Evolutionary conservation across 1,139 yeast species (phyloP), one percentile per base, ranked within the genome.

Genomic region (Magnusiomyces fungicola): DNA sequence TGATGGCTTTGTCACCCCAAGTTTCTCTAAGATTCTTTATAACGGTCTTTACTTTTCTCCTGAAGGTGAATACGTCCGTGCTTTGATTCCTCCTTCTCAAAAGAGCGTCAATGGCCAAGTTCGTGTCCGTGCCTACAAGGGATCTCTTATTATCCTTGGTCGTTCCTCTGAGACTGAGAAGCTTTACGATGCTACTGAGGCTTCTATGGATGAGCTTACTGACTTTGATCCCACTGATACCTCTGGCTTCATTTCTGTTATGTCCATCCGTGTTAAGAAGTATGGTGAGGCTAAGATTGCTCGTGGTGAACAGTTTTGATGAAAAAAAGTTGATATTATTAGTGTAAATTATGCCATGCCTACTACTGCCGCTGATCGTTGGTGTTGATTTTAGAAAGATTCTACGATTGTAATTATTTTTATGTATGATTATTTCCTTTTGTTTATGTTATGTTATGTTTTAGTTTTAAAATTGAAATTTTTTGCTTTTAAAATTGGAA

Each of bases 41-140:
- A 92, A 92, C 69, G 98, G 98, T 71, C 81, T 90, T 78, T 92
- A 90, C 77, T 92, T 88, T 76, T 83, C 96, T 47, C 98, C 98
- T 66, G 97, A 92, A 76, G 88, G 97, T 71, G 97, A 92, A 72
- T 92, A 83, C 69, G 83, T 88, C 65, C 84, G 97, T 74, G 71
- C 92, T 25, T 85, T 89, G 89, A 92, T 92, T 62, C 80, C 78
- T 55, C 96, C 97, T 53, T 90, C 98, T 47, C 98, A 92, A 74
- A 80, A 75, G 61, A 84, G 95, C 50, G 97, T 92, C 62, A 92
- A 92, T 67, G 98, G 98, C 73, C 84, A 82, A 60, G 98, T 92
- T 61, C 85, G 97, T 76, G 83, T 90, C 56, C 78, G 90, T 68
- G 82, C 86, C 58, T 92, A 92, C 82, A 92, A 92, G 80, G 98